Percentiles rank a stretch among this genome's conserved stretches.
These are phyloP conservation scores for Wickerhamomyces sydowiorum DNA, from an alignment of 805 yeast species.

Conservation along the genomic window DNA sequence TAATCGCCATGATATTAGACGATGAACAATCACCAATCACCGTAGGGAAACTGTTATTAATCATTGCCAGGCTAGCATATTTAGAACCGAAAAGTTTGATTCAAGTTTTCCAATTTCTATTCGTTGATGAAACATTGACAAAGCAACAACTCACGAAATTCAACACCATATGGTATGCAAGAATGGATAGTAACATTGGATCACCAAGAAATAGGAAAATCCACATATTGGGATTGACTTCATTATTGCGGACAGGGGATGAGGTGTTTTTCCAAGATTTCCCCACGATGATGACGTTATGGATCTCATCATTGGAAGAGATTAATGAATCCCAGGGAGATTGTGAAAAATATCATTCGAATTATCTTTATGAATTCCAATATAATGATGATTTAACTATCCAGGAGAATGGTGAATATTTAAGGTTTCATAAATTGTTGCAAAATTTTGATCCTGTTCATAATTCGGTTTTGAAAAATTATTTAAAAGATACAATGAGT, in stretches of 20 bases:
- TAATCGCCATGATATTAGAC: conserved; percentile 24
- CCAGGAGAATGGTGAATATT: conserved; percentile 35
- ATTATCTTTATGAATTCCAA: conserved; percentile 27
- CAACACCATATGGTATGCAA: conserved; percentile 33
- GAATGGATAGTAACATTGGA: conserved; percentile 49
- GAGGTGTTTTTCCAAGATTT: conserved; percentile 24
- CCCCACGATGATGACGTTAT: conserved; percentile 31
- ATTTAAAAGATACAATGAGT: conserved; percentile 28
- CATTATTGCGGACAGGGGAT: conserved; percentile 37
- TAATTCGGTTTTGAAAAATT: conserved; percentile 41
- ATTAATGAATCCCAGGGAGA: conserved; percentile 62
- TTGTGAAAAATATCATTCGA: conserved; percentile 44
- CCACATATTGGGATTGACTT: conserved; percentile 54
- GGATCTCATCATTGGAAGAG: conserved; percentile 65
- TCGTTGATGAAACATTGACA: conserved; percentile 20
- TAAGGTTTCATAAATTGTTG: conserved; percentile 33
- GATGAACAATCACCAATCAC: conserved; percentile 26
- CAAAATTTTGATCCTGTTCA: conserved; percentile 46
- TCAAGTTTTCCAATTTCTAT: conserved; percentile 22
- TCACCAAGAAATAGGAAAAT: conserved; percentile 74
- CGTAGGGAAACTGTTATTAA: conserved; percentile 27
- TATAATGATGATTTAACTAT: conserved; percentile 18
- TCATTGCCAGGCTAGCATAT: conserved; percentile 31
- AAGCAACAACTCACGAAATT: conserved; percentile 24
- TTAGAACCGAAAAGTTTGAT: conserved; percentile 24